These are phyloP conservation scores for Fusarium pininemorale DNA, from an alignment of 2,329 filamentous ascomycete genomes.

Conservation along the genomic window DNA sequence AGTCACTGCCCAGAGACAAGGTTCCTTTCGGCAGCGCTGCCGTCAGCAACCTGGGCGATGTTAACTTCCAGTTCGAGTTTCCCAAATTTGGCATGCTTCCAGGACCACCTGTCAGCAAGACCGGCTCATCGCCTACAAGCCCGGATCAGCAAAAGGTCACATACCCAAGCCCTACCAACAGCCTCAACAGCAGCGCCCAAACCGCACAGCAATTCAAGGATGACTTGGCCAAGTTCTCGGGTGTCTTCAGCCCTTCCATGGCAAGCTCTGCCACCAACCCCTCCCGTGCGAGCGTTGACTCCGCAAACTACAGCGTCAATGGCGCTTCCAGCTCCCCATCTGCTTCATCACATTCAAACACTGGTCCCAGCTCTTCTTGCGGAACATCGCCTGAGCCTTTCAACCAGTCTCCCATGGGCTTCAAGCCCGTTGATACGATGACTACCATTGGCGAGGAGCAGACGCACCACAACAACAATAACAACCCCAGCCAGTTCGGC, in stretches of 20 bases:
- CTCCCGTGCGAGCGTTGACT: slow-evolving; percentile 63
- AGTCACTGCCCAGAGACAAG: slow-evolving; percentile 52
- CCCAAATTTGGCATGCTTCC: slow-evolving; percentile 87
- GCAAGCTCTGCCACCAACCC: slow-evolving; percentile 56
- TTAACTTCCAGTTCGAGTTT: slow-evolving; percentile 95
- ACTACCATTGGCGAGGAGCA: slow-evolving; percentile 75
- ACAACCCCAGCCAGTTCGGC: slow-evolving; percentile 47
- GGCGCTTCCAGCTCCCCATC: slow-evolving; percentile 71
- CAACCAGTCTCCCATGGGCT: slow-evolving; percentile 74
- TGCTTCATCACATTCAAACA: slow-evolving; percentile 68
- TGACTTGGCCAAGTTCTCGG: slow-evolving; percentile 64
- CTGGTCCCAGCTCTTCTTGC: slow-evolving; percentile 71
- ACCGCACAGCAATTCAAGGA: slow-evolving; percentile 53
- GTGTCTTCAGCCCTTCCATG: slow-evolving; percentile 67
- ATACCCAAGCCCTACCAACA: slow-evolving; percentile 42
- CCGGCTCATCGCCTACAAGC: slow-evolving; percentile 47
- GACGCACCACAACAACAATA: slow-evolving; percentile 50
- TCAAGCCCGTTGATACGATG: slow-evolving; percentile 69
- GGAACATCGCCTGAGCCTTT: slow-evolving; percentile 82
- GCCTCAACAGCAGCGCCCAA: slow-evolving; percentile 41
- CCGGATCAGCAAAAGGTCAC: slow-evolving; percentile 40
- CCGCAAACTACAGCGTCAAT: slow-evolving; percentile 56
- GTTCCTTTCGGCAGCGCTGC: slow-evolving; percentile 55
- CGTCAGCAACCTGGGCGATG: slow-evolving; percentile 71
- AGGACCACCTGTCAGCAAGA: slow-evolving; percentile 51